Conservation (phyloP, 495 filamentous ascomycete genomes). For the Penicillium pancosmium region DNA sequence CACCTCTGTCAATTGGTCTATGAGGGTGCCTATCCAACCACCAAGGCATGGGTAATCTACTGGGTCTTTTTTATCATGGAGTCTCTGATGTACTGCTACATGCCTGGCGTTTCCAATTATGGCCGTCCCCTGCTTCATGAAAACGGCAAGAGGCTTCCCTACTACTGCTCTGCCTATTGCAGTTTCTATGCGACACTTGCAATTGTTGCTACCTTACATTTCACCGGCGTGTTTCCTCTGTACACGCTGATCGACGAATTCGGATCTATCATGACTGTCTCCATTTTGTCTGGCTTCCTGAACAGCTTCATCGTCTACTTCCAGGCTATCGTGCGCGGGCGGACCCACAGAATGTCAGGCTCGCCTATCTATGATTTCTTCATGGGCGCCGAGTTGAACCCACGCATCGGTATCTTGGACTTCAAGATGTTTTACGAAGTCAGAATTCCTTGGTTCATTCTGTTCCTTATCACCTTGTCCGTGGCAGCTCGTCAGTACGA, state of each 20-base stretch:
- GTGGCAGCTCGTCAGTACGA: conserved; percentile 86
- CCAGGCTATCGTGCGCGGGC: conserved; percentile 74
- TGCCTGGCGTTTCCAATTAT: conserved; percentile 77
- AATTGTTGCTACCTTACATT: conserved; percentile 65
- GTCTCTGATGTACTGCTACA: conserved; percentile 69
- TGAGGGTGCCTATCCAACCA: conserved; percentile 73
- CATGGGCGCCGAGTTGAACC: conserved; percentile 97
- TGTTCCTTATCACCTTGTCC: conserved; percentile 75
- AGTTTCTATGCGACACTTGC: conserved; percentile 81
- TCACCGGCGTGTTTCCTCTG: conserved; percentile 75
- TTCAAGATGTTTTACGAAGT: conserved; percentile 99
- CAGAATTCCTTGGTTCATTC: conserved; percentile 91
- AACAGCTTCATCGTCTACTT: conserved; percentile 78
- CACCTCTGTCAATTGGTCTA: conserved; percentile 69
- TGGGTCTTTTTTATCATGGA: conserved; percentile 83
- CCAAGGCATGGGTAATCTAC: conserved; percentile 81
- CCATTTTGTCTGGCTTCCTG: conserved; percentile 82
- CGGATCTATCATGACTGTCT: conserved; percentile 80
- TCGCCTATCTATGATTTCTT: conserved; percentile 94
- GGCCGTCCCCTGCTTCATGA: conserved; percentile 81
- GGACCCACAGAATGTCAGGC: conserved; percentile 90
- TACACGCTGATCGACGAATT: conserved; percentile 90
- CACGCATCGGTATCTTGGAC: conserved; percentile 76
- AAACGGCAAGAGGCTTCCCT: conserved; percentile 74
- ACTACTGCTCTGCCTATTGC: conserved; percentile 84